Evolutionary conservation across 768 basidiomycete species (phyloP), one percentile per base, ranked within the genome.

Genomic region (Suillus plorans): DNA sequence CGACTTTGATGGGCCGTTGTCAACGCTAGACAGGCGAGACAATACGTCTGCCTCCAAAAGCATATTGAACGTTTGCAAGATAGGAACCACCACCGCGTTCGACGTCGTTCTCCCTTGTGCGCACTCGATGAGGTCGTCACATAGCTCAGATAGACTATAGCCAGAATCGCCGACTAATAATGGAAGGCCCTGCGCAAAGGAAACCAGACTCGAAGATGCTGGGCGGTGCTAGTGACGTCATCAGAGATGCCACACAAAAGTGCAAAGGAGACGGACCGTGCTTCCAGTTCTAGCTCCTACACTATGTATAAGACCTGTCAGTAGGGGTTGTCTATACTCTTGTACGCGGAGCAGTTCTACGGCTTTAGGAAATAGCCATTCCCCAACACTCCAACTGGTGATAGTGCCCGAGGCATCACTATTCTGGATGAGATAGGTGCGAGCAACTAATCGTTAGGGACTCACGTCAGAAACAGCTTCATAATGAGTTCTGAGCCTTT

Each of bases 211-310:
- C 28, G 76, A 77, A 4, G 89, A 80, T 31, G 88, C 85, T 31
- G 90, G 85, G 37, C 87, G 87, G 81, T 91, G 90, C 91, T 93
- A 68, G 52, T 65, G 66, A 50, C 57, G 47, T 67, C 57, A 67
- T 76, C 34, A 73, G 63, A 58, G 60, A 60, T 47, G 65, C 10
- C 62, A 61, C 36, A 20, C n/a, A 58, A 45, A 34, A 58, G 56
- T 68, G 42, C 60, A 22, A 64, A 47, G 10, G 55, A 20, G 41
- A 78, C 91, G 77, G 72, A 97, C 96, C 6, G 89, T 93, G 71
- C 89, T 91, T 66, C 92, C 88, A 10, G 94, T 94, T 76, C 87
- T 90, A 74, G 91, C 92, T 42, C 89, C 91, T 44, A 94, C 80
- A 71, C 92, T 95, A 62, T 92, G 80, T 14, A 95, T 82, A 8